These are phyloP conservation scores for Xylaria scruposa DNA, from an alignment of 495 filamentous ascomycete species.

Conservation along the genomic window DNA sequence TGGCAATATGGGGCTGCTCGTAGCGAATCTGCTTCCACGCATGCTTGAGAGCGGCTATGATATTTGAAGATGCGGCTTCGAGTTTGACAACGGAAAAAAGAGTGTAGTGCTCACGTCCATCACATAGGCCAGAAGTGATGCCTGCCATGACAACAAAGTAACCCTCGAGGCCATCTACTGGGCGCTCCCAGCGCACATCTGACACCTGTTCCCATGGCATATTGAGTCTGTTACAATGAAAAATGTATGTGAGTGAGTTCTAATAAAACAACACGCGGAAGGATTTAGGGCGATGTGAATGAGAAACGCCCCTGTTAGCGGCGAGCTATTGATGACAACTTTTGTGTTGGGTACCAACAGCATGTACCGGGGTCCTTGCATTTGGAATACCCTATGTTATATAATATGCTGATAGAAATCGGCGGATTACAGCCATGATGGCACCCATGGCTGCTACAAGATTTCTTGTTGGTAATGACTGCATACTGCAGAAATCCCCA, in stretches of 20 bases:
- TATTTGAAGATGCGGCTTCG: constrained; percentile 26
- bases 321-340: too few relatives aligned
- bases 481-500: too few relatives aligned
- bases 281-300: background rate
- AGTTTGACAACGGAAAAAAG: constrained; percentile 36
- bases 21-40: constrained; percentile 40
- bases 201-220: constrained; percentile 33
- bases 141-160: constrained; percentile 31
- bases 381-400: too few relatives aligned
- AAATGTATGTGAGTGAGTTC: too few relatives aligned
- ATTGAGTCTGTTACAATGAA: background rate
- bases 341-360: too few relatives aligned
- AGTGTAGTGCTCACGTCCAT: constrained; percentile 36
- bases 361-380: too few relatives aligned
- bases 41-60: constrained; percentile 30
- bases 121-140: constrained; percentile 29
- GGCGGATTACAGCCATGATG: too few relatives aligned
- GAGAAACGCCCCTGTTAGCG: too few relatives aligned
- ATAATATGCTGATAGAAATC: too few relatives aligned
- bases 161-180: constrained; percentile 34
- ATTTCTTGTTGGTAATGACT: too few relatives aligned
- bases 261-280: background rate
- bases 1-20: constrained; percentile 38
- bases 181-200: constrained; percentile 40
- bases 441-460: too few relatives aligned